A percentile compares a stretch with the other conserved stretches of the same genome.
Evolutionary conservation across 495 filamentous ascomycete genomes (phyloP).

Genomic region (Aspergillus incahuasiensis): DNA sequence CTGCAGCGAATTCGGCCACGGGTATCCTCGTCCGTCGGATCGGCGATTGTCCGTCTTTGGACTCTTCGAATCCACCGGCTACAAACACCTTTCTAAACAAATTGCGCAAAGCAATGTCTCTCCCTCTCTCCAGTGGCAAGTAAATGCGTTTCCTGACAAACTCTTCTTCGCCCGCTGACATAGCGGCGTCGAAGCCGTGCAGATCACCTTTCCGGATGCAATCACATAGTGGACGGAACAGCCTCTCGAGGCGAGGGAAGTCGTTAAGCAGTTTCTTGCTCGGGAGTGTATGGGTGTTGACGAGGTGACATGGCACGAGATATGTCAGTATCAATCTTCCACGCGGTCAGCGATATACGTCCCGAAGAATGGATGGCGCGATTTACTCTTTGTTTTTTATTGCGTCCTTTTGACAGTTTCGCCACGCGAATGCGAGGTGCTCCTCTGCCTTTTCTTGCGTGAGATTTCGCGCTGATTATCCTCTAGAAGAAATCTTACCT

Average conservation of each 20-base stretch:
- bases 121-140: conserved; percentile 83
- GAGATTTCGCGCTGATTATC: conserved; percentile 6
- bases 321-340: conserved; percentile 87
- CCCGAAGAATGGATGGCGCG: neutral
- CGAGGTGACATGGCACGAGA: conserved; percentile 83
- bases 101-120: conserved; percentile 87
- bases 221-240: conserved; percentile 70
- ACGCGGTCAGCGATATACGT: conserved; percentile 22
- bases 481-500: conserved; percentile 40
- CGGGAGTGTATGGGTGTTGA: conserved; percentile 82
- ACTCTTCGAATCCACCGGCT: conserved; percentile 68
- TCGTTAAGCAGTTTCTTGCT: conserved; percentile 61
- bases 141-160: conserved; percentile 96
- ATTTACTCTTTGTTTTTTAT: conserved; percentile 73
- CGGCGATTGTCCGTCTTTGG: conserved; percentile 57
- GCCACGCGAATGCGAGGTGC: conserved; percentile 71
- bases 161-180: conserved; percentile 73
- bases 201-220: conserved; percentile 83
- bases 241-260: conserved; percentile 69
- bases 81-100: conserved; percentile 86
- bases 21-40: conserved; percentile 73
- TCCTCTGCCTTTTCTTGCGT: conserved; percentile 63
- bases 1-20: conserved; percentile 71
- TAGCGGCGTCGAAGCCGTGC: conserved; percentile 75
- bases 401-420: conserved; percentile 65